phyloP scores from a whole-genome alignment of 257 asterid species.

The Striga asiatica region DNA sequence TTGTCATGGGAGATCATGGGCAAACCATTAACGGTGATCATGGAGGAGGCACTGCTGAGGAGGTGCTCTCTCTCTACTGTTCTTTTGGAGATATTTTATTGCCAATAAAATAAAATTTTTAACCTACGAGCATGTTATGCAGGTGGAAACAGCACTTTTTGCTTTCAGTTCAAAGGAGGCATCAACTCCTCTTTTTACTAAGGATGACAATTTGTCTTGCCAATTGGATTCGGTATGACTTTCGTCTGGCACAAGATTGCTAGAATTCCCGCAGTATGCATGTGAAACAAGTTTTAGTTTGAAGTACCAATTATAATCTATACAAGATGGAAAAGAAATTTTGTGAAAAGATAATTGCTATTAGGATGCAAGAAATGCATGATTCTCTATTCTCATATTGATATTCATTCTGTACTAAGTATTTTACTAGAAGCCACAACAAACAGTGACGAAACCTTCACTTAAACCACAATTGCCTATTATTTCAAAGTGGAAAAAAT shows the following conservation, averaged over 20 bases:
- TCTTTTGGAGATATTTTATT: constrained; percentile 6
- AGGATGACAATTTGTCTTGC: constrained; percentile 45
- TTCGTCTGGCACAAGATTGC: constrained; percentile 5
- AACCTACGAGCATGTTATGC: constrained; percentile 20
- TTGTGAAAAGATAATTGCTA: constrained; percentile 4
- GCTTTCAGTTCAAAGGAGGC: constrained; percentile 67
- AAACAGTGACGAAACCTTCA: constrained; percentile 8
- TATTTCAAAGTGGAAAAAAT: no score
- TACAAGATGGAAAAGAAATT: not conserved
- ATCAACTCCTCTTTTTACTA: constrained; percentile 27
- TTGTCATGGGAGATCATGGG: constrained; percentile 99
- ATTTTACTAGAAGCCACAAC: not conserved
- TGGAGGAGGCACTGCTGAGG: constrained; percentile 95
- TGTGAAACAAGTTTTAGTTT: constrained; percentile 11
- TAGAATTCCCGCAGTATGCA: constrained; percentile 5
- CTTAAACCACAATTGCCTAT: not conserved
- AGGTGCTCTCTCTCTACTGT: constrained; percentile 38
- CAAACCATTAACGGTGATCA: constrained; percentile 94
- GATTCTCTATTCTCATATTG: constrained; percentile 11
- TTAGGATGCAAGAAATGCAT: no score
- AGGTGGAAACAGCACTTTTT: constrained; percentile 91
- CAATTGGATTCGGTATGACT: constrained; percentile 51
- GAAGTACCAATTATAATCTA: constrained; percentile 7
- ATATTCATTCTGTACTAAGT: constrained; percentile 6
- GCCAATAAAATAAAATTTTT: constrained; percentile 10